Percentiles rank a stretch among this genome's conserved stretches.
These are phyloP conservation scores for Agrocybe praecox DNA, from an alignment of 768 basidiomycete genomes.

Conservation along the genomic window DNA sequence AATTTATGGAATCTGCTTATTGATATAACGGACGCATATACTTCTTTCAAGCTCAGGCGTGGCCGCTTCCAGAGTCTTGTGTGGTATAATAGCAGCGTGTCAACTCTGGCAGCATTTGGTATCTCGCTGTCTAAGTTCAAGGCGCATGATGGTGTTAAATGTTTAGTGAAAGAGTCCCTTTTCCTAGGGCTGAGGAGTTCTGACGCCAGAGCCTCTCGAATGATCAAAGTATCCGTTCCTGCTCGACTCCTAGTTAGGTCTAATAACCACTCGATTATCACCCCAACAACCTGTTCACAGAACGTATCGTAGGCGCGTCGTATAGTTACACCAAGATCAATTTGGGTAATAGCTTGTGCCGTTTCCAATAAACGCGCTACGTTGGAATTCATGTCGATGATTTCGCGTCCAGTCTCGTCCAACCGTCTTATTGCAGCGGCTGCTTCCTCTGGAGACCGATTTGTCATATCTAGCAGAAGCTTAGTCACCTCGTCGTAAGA, in stretches of 20 bases:
- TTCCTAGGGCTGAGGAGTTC: slow-evolving; percentile 67
- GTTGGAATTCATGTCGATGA: slow-evolving; percentile 74
- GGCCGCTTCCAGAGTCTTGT: slow-evolving; percentile 86
- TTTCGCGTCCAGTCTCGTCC: slow-evolving; percentile 81
- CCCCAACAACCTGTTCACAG: slow-evolving; percentile 80
- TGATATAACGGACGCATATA: slow-evolving; percentile 75
- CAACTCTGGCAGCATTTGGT: slow-evolving; percentile 62
- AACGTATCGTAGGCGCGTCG: slow-evolving; percentile 87
- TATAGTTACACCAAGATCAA: slow-evolving; percentile 91
- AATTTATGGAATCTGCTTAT: slow-evolving; percentile 76
- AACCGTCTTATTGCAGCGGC: slow-evolving; percentile 56
- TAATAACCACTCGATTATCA: slow-evolving; percentile 85
- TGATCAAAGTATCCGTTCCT: slow-evolving; percentile 63
- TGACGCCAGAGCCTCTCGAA: slow-evolving; percentile 73
- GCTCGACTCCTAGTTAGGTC: slow-evolving; percentile 77
- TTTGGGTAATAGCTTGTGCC: slow-evolving; percentile 78
- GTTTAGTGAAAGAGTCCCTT: slow-evolving; percentile 49
- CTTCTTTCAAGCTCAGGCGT: slow-evolving; percentile 76
- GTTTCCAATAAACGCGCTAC: slow-evolving; percentile 65
- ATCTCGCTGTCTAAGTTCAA: slow-evolving; percentile 40
- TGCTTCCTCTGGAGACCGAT: slow-evolving; percentile 59
- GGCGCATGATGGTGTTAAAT: slow-evolving; percentile 38
- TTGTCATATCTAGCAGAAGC: slow-evolving; percentile 61
- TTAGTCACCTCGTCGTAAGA: slow-evolving; percentile 86
- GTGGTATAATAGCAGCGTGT: slow-evolving; percentile 81